These are phyloP conservation scores for Trypanosoma cruzi DNA, from an alignment of 208 protist species.

Conservation along the genomic window DNA sequence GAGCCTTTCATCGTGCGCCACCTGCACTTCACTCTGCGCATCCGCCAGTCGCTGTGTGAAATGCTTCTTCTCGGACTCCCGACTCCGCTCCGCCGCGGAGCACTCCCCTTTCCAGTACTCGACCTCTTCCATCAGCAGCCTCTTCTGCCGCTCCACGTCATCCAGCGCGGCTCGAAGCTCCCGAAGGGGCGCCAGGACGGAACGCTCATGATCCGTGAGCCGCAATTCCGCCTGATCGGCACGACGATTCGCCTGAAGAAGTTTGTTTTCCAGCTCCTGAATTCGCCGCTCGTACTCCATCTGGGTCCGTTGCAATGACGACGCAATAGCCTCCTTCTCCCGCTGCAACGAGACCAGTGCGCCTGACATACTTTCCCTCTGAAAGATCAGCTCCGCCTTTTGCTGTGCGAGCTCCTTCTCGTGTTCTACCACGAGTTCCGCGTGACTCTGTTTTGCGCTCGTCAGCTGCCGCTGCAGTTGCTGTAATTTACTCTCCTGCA, in stretches of 20 bases:
- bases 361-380: conserved; percentile 38
- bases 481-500: conserved; percentile 29
- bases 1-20: conserved; percentile 9
- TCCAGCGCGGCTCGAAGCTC: conserved; percentile 62
- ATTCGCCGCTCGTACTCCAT: conserved; percentile 58
- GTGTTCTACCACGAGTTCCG: conserved; percentile 3
- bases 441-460: conserved; percentile 6
- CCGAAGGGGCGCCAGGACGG: conserved; percentile 44
- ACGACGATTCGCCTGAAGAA: conserved; percentile 50
- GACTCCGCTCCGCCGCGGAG: conserved; percentile 10
- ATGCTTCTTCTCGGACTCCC: conserved; percentile 10
- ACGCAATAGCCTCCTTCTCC: conserved; percentile 54
- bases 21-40: conserved; percentile 24
- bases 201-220: conserved; percentile 51
- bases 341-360: conserved; percentile 19
- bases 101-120: conserved; percentile 19
- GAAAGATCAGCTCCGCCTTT: conserved; percentile 26
- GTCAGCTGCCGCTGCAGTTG: conserved; percentile 44
- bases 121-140: conserved; percentile 19
- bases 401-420: conserved; percentile 15
- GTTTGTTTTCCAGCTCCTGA: conserved; percentile 50
- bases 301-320: conserved; percentile 38
- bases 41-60: conserved; percentile 15
- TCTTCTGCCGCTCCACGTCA: conserved; percentile 38
- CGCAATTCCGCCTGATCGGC: conserved; percentile 59